Conservation (phyloP, 495 filamentous ascomycete genomes). For the Tuber calosporum region DNA sequence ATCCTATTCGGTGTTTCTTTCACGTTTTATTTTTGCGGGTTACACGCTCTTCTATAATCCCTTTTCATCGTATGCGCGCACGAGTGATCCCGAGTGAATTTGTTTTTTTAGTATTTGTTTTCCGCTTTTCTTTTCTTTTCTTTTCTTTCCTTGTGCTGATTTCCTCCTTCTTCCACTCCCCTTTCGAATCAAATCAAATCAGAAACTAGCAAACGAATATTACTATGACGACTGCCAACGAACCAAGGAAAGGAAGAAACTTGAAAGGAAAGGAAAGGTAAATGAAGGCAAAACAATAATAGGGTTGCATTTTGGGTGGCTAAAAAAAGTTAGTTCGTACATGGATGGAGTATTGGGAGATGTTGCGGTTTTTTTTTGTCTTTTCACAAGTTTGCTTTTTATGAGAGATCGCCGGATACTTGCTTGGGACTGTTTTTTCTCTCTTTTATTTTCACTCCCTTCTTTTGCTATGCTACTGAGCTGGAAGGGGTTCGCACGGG, state of each 20-base stretch:
- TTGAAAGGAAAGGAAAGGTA: neutral
- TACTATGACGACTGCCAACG: neutral
- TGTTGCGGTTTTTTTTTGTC: slow-evolving; percentile 37
- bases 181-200: neutral
- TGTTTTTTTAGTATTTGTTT: neutral
- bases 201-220: neutral
- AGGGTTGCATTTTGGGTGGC: slow-evolving; percentile 29
- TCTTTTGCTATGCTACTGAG: neutral
- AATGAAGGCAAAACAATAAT: slow-evolving; percentile 1
- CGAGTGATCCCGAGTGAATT: slow-evolving; percentile 1
- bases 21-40: neutral
- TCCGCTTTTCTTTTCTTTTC: neutral
- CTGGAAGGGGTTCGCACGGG: neutral
- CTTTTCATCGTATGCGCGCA: neutral
- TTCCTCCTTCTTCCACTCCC: neutral
- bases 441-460: neutral
- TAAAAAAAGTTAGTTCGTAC: slow-evolving; percentile 31
- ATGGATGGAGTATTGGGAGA: slow-evolving; percentile 38
- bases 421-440: slow-evolving; percentile 7
- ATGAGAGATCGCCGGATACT: slow-evolving; percentile 36
- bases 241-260: slow-evolving; percentile 6
- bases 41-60: neutral
- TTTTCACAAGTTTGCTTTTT: slow-evolving; percentile 33
- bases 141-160: neutral
- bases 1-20: neutral